Conservation (phyloP, 139 green algal species). For the Zygnema cylindricum region DNA sequence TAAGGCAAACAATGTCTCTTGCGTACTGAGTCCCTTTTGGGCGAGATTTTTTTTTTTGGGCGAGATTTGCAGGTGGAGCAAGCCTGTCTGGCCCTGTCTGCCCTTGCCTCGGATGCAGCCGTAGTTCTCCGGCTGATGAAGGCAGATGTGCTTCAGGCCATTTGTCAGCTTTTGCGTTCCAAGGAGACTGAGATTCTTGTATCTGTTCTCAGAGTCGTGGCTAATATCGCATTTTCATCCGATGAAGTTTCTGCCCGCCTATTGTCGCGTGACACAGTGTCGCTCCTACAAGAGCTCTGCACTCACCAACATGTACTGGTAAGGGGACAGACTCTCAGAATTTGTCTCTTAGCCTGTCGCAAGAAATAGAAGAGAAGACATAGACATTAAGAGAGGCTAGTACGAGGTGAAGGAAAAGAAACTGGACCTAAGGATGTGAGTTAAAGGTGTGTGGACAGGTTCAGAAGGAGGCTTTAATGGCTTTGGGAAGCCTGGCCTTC, state of each 20-base stretch:
- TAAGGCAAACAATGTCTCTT: no score
- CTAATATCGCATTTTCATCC: conserved; percentile 46
- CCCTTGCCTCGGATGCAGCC: conserved; percentile 43
- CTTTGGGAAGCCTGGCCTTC: conserved; percentile 60
- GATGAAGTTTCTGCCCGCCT: conserved; percentile 34
- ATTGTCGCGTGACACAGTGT: conserved; percentile 13
- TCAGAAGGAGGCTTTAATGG: conserved; percentile 41
- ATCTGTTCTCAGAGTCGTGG: conserved; percentile 44
- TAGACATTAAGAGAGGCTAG: no score
- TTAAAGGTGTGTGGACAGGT: conserved; percentile 39
- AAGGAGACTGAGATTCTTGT: conserved; percentile 51
- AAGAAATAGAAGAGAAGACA: no score
- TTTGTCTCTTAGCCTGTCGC: no score
- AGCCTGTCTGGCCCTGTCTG: conserved; percentile 41
- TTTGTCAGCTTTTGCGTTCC: conserved; percentile 45
- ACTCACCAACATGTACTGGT: conserved; percentile 25
- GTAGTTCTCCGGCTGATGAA: conserved; percentile 51
- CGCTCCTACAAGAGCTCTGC: conserved; percentile 41
- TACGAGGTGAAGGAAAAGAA: no score
- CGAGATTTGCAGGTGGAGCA: conserved; percentile 26
- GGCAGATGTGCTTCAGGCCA: conserved; percentile 53
- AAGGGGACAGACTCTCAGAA: no score
- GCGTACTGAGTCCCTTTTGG: no score
- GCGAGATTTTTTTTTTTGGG: no score
- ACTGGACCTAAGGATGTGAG: no score